Percentiles rank a stretch among this genome's conserved stretches.
These are phyloP conservation scores for Stagonosporopsis cucurbitacearum DNA, from an alignment of 2,329 filamentous ascomycete species.

Conservation along the genomic window DNA sequence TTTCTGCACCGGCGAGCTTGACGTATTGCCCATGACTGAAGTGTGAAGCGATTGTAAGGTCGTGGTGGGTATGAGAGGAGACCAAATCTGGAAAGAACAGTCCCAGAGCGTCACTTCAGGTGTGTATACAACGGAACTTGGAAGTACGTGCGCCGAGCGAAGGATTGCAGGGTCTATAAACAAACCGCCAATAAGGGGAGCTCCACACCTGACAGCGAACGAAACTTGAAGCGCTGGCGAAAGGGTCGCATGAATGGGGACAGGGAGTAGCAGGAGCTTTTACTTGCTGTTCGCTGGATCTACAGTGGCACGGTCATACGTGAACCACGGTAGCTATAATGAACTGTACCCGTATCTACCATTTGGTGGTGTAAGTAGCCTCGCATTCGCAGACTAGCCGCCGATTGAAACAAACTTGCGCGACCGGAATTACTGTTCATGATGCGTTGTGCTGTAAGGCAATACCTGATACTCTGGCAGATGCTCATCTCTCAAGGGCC, in stretches of 20 bases:
- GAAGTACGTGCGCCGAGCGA: constrained; percentile 12
- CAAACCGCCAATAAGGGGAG: constrained; percentile 5
- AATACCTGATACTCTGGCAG: neutral
- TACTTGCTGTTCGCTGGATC: neutral
- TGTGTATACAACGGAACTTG: neutral
- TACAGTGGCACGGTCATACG: neutral
- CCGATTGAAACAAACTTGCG: neutral
- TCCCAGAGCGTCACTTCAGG: neutral
- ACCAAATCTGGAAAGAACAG: neutral
- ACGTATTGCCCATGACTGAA: constrained; percentile 38
- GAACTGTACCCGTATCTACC: neutral
- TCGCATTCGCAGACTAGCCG: neutral
- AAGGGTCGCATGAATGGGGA: neutral
- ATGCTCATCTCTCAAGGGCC: neutral
- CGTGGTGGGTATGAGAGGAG: neutral
- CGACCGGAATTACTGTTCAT: neutral
- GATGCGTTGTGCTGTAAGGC: neutral
- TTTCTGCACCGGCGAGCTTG: constrained; percentile 35
- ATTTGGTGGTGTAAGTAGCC: neutral
- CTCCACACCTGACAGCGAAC: neutral
- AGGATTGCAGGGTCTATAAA: constrained; percentile 9
- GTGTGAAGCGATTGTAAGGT: neutral
- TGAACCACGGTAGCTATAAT: neutral
- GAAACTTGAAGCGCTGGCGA: neutral
- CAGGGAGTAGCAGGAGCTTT: neutral